These are phyloP conservation scores for Bretziella fagacearum DNA, from an alignment of 2,329 filamentous ascomycete genomes.

Conservation along the genomic window DNA sequence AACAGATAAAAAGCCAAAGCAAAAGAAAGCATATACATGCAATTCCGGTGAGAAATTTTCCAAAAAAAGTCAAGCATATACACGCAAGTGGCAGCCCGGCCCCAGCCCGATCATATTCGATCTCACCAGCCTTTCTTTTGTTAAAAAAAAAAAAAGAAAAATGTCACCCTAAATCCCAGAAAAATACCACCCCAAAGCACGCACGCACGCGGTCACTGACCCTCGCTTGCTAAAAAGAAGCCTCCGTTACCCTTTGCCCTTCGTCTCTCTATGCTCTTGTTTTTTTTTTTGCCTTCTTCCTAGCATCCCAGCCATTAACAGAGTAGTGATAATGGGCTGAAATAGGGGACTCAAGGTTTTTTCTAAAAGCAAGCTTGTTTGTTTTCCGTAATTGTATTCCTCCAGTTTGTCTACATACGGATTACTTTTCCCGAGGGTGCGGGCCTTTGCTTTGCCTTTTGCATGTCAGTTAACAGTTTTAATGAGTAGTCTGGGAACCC, in stretches of 20 bases:
- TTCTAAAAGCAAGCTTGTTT: background rate
- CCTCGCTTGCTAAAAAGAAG: constrained; percentile 6
- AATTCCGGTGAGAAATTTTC: background rate
- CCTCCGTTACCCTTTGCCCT: constrained; percentile 1
- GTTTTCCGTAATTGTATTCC: too few species aligned
- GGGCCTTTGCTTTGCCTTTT: too few species aligned
- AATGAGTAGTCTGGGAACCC: too few species aligned
- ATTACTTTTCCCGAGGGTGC: too few species aligned
- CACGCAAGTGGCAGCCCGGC: background rate
- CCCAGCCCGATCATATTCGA: constrained; percentile 7
- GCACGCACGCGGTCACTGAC: constrained; percentile 4
- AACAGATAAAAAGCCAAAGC: background rate
- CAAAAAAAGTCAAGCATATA: background rate
- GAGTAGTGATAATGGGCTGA: background rate
- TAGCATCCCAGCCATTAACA: constrained; percentile 3
- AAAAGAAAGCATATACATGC: background rate
- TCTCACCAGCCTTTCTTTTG: constrained; percentile 6
- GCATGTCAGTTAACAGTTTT: too few species aligned
- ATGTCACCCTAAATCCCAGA: background rate
- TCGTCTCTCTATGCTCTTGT: too few species aligned
- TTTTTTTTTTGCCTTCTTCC: background rate
- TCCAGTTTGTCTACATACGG: too few species aligned
- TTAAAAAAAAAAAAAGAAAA: background rate
- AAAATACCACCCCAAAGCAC: background rate
- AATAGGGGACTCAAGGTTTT: background rate